Base-by-base conservation (phyloP, 192 early-diverging fungal genomes). In the Linderina pennispora region DNA sequence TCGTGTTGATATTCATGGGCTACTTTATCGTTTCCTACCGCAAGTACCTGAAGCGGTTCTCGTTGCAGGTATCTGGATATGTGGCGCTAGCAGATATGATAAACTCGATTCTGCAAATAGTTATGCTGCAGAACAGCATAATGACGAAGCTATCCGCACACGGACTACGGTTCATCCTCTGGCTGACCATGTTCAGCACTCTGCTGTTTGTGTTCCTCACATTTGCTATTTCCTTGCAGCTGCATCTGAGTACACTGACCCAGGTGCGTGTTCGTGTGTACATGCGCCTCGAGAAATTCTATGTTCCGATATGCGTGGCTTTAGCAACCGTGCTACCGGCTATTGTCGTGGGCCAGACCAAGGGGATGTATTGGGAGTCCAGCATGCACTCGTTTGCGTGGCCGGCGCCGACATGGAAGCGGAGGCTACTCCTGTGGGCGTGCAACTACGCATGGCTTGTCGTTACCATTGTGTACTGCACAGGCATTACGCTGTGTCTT, bases 221-320 rank as follows among this genome's bases (percentile, higher is more conserved):
- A 1, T 23, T 62, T 9, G 40, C 40, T 3, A 70, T 70, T 24
- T 49, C 59, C 17, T 6, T 62, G 3, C 66, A 70, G 32, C 26
- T 70, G 19, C 66, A 70, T n/a, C 49, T 70, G 7, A 70, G 59
- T 24, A 70, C 66, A 3, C 43, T 70, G 46, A 70, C 66, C 15
- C 47, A 23, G 4, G 40, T 70, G 11, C 54, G 66, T 0, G 43
- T 62, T n/a, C 38, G 43, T 4, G 43, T 34, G 22, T 70, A 62
- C 17, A 70, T 62, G 66, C 26, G 45, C 26, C 15, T 70, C 23
- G 66, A 70, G 22, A 38, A 31, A 23, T 58, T 26, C 32, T 70
- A 70, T 17, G 48, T 62, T 10, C 50, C 50, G 0, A 25, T 14
- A 3, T 62, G 66, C 38, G 5, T 58, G 0, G 3, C 55, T 11